A percentile compares a stretch with the other conserved stretches of the same genome.
Conservation (phyloP, 148 eudicot species). For the Arbutus unedo region DNA sequence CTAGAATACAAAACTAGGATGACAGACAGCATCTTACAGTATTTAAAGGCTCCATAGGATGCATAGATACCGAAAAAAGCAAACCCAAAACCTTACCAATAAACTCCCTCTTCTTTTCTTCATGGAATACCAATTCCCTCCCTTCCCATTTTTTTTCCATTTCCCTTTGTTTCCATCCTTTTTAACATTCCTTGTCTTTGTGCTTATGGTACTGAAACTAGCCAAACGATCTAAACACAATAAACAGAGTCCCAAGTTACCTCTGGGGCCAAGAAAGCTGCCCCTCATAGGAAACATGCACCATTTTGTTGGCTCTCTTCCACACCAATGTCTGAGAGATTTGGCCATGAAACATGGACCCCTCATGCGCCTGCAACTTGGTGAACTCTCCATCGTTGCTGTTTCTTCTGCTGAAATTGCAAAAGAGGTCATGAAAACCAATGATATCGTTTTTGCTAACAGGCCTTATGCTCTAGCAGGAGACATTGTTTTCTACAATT, state of each 20-base stretch:
- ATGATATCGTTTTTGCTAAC: not conserved
- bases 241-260: slow-evolving; percentile 5
- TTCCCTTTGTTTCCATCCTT: not conserved
- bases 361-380: slow-evolving; percentile 31
- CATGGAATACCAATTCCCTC: too few species aligned
- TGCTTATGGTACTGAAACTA: not conserved
- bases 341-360: slow-evolving; percentile 29
- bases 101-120: too few species aligned
- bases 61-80: not conserved
- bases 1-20: too few species aligned
- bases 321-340: slow-evolving; percentile 19
- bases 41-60: too few species aligned
- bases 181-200: not conserved
- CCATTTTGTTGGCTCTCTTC: slow-evolving; percentile 25
- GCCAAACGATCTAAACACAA: not conserved
- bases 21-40: too few species aligned
- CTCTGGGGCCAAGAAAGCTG: slow-evolving; percentile 28
- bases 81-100: too few species aligned
- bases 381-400: not conserved
- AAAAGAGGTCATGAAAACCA: too few species aligned
- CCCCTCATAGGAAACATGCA: slow-evolving; percentile 23
- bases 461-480: not conserved
- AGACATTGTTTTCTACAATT: not conserved
- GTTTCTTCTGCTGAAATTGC: not conserved
- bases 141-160: too few species aligned